Conservation (phyloP, 1,284 basidiomycete genomes). For the Mycosarcoma mackinlayi region DNA sequence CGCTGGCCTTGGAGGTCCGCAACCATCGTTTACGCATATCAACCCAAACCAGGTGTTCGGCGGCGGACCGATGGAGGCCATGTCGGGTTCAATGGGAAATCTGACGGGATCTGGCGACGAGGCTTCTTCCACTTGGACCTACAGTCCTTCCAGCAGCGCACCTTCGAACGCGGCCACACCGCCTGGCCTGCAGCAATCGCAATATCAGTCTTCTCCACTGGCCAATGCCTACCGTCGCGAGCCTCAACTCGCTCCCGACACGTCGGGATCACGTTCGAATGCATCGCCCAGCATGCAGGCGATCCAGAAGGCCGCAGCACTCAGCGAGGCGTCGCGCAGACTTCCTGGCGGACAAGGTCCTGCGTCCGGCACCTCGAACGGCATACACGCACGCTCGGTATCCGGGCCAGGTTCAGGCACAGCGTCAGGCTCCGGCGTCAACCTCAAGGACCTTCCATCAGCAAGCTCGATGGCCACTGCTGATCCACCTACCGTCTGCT, state of each 20-base stretch:
- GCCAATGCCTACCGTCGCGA: slow-evolving; percentile 24
- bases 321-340: slow-evolving; percentile 30
- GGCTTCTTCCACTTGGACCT: slow-evolving; percentile 56
- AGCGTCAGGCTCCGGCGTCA: slow-evolving; percentile 20
- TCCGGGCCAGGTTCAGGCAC: slow-evolving; percentile 18
- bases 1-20: slow-evolving; percentile 43
- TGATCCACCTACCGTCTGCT: slow-evolving; percentile 79
- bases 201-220: slow-evolving; percentile 55
- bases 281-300: slow-evolving; percentile 40
- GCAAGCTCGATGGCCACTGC: slow-evolving; percentile 53
- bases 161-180: slow-evolving; percentile 54
- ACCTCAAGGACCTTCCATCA: slow-evolving; percentile 43
- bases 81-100: slow-evolving; percentile 31
- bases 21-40: slow-evolving; percentile 58
- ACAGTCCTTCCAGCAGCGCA: slow-evolving; percentile 55
- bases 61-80: slow-evolving; percentile 24
- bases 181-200: slow-evolving; percentile 29
- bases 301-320: slow-evolving; percentile 36
- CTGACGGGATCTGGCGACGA: slow-evolving; percentile 51
- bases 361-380: slow-evolving; percentile 12
- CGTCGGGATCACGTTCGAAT: slow-evolving; percentile 21
- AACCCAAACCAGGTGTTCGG: slow-evolving; percentile 63
- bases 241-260: slow-evolving; percentile 30
- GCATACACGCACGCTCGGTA: slow-evolving; percentile 9
- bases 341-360: slow-evolving; percentile 3